Base-by-base conservation (phyloP, 1,284 basidiomycete genomes). In the Volvariella volvacea region DNA sequence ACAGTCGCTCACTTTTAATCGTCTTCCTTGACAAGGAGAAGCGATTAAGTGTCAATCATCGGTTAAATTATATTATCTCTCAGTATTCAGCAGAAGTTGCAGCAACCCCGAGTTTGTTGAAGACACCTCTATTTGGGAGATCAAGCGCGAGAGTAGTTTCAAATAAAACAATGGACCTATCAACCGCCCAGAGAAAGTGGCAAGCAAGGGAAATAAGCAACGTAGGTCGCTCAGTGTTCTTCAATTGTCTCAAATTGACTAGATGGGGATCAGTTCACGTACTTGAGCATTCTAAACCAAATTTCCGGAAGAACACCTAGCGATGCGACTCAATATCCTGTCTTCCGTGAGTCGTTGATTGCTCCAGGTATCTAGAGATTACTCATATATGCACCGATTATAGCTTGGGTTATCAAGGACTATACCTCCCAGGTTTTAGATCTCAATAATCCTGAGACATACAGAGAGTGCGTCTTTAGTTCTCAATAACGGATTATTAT, bases 311-410 rank as follows among this genome's bases (percentile, higher is more conserved):
- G 91, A n/a, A 94, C 91, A 1, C 90, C 91, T 1, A 92, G 83
- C 55, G 90, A 98, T 65, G 88, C 94, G 4, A 96, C 93, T 0
- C 92, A 96, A 56, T 97, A 95, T 64, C 94, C 94, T 0, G 82
- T 97, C 15, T 95, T 97, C 55, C 93, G 91, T 89, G 55, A 49
- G 81, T 68, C 19, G n/a, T 12, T 2, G 10, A 37, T 47, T 42
- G 22, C n/a, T 9, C n/a, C n/a, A n/a, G n/a, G n/a, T n/a, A n/a
- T n/a, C n/a, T n/a, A n/a, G n/a, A n/a, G n/a, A n/a, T n/a, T n/a
- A n/a, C n/a, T n/a, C n/a, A n/a, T n/a, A n/a, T n/a, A n/a, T n/a
- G n/a, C n/a, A n/a, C n/a, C n/a, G n/a, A n/a, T n/a, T n/a, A n/a
- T 51, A 89, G 86, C 88, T 22, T 93, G 91, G 93, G 82, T 96